Evolutionary conservation across 495 filamentous ascomycete species (phyloP), one percentile per base, ranked within the genome.

Genomic region (Haplographium delicatum): DNA sequence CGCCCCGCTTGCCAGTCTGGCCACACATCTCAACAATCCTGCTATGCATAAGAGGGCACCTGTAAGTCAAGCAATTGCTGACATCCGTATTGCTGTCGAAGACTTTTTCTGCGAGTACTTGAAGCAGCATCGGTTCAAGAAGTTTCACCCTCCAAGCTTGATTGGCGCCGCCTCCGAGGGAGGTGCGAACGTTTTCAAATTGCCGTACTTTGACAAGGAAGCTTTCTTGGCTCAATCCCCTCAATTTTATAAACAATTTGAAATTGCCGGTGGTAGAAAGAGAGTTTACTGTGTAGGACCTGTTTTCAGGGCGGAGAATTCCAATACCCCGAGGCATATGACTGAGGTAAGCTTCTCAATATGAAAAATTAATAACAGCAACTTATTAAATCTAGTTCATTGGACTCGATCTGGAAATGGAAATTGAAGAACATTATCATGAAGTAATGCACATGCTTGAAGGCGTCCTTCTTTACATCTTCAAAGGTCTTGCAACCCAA

Each of bases 401-500:
- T 35, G 93, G 93, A 66, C 86, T 98, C 51, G 93, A 98, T 87
- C 72, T 96, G 61, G 93, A 97, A 65, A 96, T 95, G 86, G 89
- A 89, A 28, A 95, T 96, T 66, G 78, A 85, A 46, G 71, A 87
- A 47, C 78, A 89, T 68, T 97, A 96, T 71, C 80, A 86, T 64
- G 93, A 98, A 65, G 89, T 94, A 30, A 68, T 88, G 20, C 67
- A 81, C 19, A 82, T 86, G 57, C 79, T 95, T 19, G 93, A 96
- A 65, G 71, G 83, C 51, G 85, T 94, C 13, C 81, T 98, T 59
- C 79, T 96, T 53, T 78, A 86, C 68, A 95, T 98, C 59, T 91
- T 98, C 75, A 80, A 79, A 27, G 79, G 84, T 30, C 75, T 93
- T 18, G 72, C 86, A 65, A 73, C 76, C 57, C 75, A 80, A 37